phyloP scores from a whole-genome alignment of 176 grass and related monocot genomes.

The Hordeum vulgare region DNA sequence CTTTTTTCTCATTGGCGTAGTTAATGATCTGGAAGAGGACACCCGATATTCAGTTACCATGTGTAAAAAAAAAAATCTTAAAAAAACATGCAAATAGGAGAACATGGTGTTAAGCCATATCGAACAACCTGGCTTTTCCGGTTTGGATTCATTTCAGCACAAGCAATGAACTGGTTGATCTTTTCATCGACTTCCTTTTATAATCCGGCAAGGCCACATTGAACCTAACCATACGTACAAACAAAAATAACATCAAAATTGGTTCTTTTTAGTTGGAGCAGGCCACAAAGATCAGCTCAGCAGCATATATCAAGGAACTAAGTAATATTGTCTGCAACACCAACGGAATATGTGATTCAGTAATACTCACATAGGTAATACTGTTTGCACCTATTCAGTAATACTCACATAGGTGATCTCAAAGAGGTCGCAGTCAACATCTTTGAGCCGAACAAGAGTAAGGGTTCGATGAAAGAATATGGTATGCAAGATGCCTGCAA shows the following conservation, averaged over 20 bases:
- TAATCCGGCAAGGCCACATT: constrained; percentile 82
- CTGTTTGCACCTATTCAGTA: too few relatives aligned
- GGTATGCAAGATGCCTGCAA: too few relatives aligned
- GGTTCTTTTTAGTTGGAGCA: background rate
- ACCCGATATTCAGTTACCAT: too few relatives aligned
- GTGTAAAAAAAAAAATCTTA: too few relatives aligned
- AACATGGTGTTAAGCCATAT: too few relatives aligned
- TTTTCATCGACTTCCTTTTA: constrained; percentile 96
- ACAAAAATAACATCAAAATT: background rate
- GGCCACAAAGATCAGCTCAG: background rate
- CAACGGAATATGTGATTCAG: background rate
- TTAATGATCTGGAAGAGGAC: too few relatives aligned
- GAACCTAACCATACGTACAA: constrained; percentile 43
- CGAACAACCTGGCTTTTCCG: too few relatives aligned
- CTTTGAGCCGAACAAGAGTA: constrained; percentile 14
- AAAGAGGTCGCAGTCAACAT: constrained; percentile 72
- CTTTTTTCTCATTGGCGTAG: too few relatives aligned
- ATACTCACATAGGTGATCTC: constrained; percentile 46
- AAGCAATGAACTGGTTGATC: constrained; percentile 60
- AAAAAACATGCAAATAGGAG: too few relatives aligned
- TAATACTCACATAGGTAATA: constrained; percentile 28
- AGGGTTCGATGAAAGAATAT: too few relatives aligned
- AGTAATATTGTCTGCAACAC: background rate
- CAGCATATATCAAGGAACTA: background rate
- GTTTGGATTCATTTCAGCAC: constrained; percentile 93